phyloP scores from a whole-genome alignment of 108 stramenopile genomes.

The Epithemia pelagica region DNA sequence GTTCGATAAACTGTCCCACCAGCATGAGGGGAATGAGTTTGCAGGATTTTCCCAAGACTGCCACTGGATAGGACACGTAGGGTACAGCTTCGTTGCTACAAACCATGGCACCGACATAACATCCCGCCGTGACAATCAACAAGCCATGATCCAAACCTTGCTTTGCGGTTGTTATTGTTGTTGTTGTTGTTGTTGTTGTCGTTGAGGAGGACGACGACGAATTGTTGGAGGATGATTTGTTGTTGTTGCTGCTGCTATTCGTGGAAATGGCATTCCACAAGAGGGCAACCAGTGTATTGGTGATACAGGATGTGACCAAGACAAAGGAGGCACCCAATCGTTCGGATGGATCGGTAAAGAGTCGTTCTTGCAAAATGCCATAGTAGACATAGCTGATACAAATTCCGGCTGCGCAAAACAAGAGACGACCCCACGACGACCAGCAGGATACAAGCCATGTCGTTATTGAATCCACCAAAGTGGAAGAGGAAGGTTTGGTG shows the following conservation, averaged over 20 bases:
- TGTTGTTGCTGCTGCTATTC: neutral
- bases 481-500: too few species aligned
- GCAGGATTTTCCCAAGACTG: conserved; percentile 88
- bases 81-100: conserved; percentile 69
- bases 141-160: too few species aligned
- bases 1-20: conserved; percentile 58
- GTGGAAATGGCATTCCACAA: conserved; percentile 31
- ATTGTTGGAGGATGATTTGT: conserved; percentile 3
- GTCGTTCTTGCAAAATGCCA: conserved; percentile 71
- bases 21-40: conserved; percentile 94
- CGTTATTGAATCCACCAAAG: too few species aligned
- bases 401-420: conserved; percentile 62
- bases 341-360: conserved; percentile 29
- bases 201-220: too few species aligned
- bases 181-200: too few species aligned
- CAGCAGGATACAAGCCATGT: conserved; percentile 3
- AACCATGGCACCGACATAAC: conserved; percentile 72
- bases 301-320: conserved; percentile 49
- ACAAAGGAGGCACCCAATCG: conserved; percentile 52
- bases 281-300: conserved; percentile 51
- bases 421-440: too few species aligned
- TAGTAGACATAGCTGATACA: conserved; percentile 72
- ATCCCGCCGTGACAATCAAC: conserved; percentile 34
- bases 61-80: conserved; percentile 88
- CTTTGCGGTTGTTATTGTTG: neutral